Percentiles rank a stretch among this genome's conserved stretches.
These are phyloP conservation scores for Phylloporus sp. DNA, from an alignment of 768 basidiomycete species.

Conservation along the genomic window DNA sequence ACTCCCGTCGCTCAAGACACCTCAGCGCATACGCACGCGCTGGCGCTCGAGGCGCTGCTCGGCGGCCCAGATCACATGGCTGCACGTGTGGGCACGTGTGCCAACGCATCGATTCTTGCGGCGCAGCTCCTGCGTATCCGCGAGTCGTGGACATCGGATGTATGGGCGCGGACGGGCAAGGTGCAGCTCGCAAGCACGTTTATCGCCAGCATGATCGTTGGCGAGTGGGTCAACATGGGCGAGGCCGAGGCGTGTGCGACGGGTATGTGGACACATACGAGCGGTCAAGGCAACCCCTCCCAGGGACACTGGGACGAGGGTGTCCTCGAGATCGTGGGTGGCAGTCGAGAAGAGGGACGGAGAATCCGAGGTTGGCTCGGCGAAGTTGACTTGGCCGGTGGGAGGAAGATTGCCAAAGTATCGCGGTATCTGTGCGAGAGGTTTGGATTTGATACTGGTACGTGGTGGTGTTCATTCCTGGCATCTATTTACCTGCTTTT, in stretches of 20 bases:
- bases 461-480: conserved; percentile 1
- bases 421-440: conserved; percentile 75
- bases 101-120: conserved; percentile 64
- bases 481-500: neutral
- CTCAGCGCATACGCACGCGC: conserved; percentile 74
- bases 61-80: conserved; percentile 80
- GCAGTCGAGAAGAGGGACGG: conserved; percentile 68
- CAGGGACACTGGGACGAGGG: conserved; percentile 74
- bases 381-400: conserved; percentile 71
- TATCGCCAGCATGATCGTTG: conserved; percentile 64
- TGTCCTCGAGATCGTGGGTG: conserved; percentile 73
- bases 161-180: conserved; percentile 74
- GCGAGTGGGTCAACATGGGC: conserved; percentile 67
- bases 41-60: conserved; percentile 69
- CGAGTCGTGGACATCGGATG: conserved; percentile 73
- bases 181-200: conserved; percentile 78
- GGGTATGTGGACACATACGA: conserved; percentile 66
- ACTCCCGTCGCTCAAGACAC: conserved; percentile 77
- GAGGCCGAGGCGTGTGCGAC: conserved; percentile 77
- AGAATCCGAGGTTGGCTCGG: conserved; percentile 76
- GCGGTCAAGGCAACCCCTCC: conserved; percentile 24
- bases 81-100: conserved; percentile 68
- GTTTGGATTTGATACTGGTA: conserved; percentile 77
- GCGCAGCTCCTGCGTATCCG: conserved; percentile 76
- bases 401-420: conserved; percentile 59